Evolutionary conservation across 345 rosid genomes (phyloP).

Genomic region (Brassica juncea): DNA sequence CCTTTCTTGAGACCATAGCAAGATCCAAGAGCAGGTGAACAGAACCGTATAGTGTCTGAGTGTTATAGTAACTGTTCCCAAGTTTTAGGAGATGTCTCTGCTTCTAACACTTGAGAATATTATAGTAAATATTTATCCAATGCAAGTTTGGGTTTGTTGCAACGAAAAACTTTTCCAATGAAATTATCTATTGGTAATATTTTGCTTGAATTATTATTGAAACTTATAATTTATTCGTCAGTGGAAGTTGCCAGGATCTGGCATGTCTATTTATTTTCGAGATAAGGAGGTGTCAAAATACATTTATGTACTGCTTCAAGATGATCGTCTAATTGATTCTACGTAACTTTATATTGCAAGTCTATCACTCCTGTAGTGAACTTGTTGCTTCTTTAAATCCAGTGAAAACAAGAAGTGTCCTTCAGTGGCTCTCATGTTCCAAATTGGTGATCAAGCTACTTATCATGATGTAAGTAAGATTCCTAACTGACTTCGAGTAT

Average conservation of each 20-base stretch:
- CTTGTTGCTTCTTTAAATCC: constrained; percentile 41
- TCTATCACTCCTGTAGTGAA: constrained; percentile 15
- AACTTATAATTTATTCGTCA: constrained; percentile 3
- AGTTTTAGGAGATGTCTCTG: constrained; percentile 12
- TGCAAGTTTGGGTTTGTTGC: constrained; percentile 5
- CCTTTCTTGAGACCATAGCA: not conserved
- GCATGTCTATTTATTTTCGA: constrained; percentile 15
- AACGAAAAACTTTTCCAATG: no score
- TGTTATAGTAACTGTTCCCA: not conserved
- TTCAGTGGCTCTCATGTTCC: constrained; percentile 93
- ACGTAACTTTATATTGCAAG: constrained; percentile 26
- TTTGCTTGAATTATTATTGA: not conserved
- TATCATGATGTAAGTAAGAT: constrained; percentile 84
- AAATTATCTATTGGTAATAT: not conserved
- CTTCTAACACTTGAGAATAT: constrained; percentile 3
- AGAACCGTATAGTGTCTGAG: not conserved
- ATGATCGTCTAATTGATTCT: not conserved
- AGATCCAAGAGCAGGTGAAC: constrained; percentile 7
- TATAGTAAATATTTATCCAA: not conserved
- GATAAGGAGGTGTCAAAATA: not conserved
- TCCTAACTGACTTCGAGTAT: not conserved
- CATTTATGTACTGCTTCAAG: constrained; percentile 7
- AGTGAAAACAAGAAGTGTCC: constrained; percentile 78
- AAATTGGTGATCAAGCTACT: constrained; percentile 79
- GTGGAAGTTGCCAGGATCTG: not conserved